Percentiles rank a stretch among this genome's conserved stretches.
These are phyloP conservation scores for Hymenoscyphus linearis DNA, from an alignment of 2,329 filamentous ascomycete species.

Conservation along the genomic window DNA sequence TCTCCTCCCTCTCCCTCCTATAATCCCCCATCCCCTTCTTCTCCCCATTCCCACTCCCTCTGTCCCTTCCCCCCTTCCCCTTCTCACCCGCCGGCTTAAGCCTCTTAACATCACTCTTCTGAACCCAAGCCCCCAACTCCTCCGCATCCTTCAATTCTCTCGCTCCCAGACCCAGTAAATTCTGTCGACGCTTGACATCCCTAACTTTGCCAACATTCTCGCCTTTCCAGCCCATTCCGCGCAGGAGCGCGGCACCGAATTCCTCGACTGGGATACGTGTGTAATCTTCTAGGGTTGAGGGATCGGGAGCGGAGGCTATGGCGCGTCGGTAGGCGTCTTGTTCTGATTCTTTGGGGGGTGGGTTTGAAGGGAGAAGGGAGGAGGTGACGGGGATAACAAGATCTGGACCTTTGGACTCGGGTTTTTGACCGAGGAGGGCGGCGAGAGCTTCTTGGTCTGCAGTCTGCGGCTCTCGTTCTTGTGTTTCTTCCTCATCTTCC, in stretches of 20 bases:
- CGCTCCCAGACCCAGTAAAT: conserved; percentile 81
- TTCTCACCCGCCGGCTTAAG: conserved; percentile 34
- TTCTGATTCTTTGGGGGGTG: conserved; percentile 40
- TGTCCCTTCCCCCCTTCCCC: too few relatives aligned
- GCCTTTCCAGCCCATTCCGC: conserved; percentile 94
- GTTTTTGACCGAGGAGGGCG: conserved; percentile 55
- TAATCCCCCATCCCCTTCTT: conserved; percentile 34
- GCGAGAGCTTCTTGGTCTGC: conserved; percentile 63
- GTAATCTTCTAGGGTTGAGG: conserved; percentile 77
- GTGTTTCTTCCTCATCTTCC: conserved; percentile 22
- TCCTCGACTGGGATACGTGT: conserved; percentile 87
- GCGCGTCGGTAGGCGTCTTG: conserved; percentile 66
- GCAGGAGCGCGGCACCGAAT: conserved; percentile 83
- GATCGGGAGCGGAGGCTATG: conserved; percentile 65
- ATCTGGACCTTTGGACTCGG: conserved; percentile 40
- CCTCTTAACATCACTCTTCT: conserved; percentile 53
- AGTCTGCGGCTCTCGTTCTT: conserved; percentile 29
- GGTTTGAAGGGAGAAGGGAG: conserved; percentile 15
- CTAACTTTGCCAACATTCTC: conserved; percentile 54
- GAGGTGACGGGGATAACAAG: conserved; percentile 44
- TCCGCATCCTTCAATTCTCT: conserved; percentile 69
- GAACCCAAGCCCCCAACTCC: conserved; percentile 77
- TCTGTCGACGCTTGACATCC: conserved; percentile 65
- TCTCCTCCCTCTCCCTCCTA: conserved; percentile 28
- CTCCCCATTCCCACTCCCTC: conserved; percentile 38